Conservation (phyloP, 768 basidiomycete species). For the Scleroderma bovista region DNA sequence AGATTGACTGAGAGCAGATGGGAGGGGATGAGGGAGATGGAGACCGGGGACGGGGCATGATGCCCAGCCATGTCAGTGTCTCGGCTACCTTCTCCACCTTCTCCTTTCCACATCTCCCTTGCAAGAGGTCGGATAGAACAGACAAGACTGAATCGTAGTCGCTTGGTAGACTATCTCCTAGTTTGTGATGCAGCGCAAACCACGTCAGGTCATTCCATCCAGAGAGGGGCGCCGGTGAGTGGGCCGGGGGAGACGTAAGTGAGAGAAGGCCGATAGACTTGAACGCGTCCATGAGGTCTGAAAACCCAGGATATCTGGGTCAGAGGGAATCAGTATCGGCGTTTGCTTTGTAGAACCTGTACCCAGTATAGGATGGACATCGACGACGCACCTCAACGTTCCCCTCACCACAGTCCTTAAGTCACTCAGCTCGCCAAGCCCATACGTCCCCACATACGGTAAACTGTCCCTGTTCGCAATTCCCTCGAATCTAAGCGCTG, state of each 20-base stretch:
- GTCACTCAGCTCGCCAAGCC: conserved; percentile 36
- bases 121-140: conserved; percentile 24
- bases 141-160: conserved; percentile 31
- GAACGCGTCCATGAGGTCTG: conserved; percentile 68
- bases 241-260: conserved; percentile 25
- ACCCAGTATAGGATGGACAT: too few species aligned
- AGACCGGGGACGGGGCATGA: conserved; percentile 7
- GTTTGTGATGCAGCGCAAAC: conserved; percentile 26
- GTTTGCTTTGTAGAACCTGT: not conserved
- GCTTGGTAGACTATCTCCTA: conserved; percentile 20
- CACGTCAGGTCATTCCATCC: conserved; percentile 35
- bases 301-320: conserved; percentile 79
- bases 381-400: conserved; percentile 76
- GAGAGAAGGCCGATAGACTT: conserved; percentile 59
- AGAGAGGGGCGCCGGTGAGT: conserved; percentile 8
- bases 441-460: conserved; percentile 62
- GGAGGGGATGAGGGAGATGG: conserved; percentile 5
- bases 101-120: not conserved
- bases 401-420: conserved; percentile 74
- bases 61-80: conserved; percentile 41
- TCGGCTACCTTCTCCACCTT: conserved; percentile 25
- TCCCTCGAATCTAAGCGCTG: conserved; percentile 64
- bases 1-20: not conserved
- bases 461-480: conserved; percentile 83
- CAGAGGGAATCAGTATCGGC: not conserved